These are phyloP conservation scores for Phialocephala subalpina DNA, from an alignment of 2,329 filamentous ascomycete species.

Conservation along the genomic window DNA sequence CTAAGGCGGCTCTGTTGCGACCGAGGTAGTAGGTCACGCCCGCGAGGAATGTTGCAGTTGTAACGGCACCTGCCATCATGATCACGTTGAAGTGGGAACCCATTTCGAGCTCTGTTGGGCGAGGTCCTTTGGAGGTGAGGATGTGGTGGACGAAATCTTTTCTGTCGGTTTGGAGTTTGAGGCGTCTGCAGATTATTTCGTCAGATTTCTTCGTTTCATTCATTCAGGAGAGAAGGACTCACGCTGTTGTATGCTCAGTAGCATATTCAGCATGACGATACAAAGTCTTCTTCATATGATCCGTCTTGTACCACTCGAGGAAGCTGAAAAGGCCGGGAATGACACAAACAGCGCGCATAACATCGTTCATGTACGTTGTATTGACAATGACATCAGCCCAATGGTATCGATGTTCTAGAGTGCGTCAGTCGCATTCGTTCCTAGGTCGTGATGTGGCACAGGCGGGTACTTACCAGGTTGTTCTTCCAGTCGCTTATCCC, in stretches of 20 bases:
- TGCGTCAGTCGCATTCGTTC: neutral
- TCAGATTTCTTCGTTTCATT: neutral
- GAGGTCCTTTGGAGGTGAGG: conserved; percentile 28
- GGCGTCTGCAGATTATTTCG: conserved; percentile 17
- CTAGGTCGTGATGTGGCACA: neutral
- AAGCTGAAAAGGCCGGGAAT: conserved; percentile 31
- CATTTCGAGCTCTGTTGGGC: conserved; percentile 31
- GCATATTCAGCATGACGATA: conserved; percentile 33
- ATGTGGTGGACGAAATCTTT: conserved; percentile 36
- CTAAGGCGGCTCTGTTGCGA: conserved; percentile 19
- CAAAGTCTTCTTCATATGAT: conserved; percentile 29
- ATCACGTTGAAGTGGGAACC: conserved; percentile 35
- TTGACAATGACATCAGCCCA: conserved; percentile 36
- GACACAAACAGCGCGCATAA: conserved; percentile 33
- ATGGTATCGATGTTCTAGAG: conserved; percentile 32
- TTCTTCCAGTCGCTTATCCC: conserved; percentile 27
- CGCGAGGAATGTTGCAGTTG: conserved; percentile 32
- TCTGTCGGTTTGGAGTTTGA: conserved; percentile 19
- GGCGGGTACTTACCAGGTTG: conserved; percentile 19
- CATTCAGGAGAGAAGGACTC: neutral
- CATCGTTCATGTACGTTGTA: conserved; percentile 36
- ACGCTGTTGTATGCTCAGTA: conserved; percentile 34
- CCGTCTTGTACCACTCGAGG: conserved; percentile 27
- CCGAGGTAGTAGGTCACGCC: conserved; percentile 32
- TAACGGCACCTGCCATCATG: conserved; percentile 35